Base-by-base conservation (phyloP, 2,329 filamentous ascomycete species). In the Exophiala dermatitidis region DNA sequence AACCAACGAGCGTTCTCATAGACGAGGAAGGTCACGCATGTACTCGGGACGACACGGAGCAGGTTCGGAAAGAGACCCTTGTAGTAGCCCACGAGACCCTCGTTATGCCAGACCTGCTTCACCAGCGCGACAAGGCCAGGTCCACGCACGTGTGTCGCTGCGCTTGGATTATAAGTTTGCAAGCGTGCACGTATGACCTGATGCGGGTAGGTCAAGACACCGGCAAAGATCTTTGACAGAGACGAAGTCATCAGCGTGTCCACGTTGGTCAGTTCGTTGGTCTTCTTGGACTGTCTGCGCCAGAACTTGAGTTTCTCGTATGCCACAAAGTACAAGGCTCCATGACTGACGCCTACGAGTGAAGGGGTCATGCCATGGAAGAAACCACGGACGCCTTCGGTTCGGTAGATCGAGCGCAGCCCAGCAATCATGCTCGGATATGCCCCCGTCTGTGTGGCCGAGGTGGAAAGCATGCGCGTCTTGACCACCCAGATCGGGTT, bases 401-500 rank as follows among this genome's bases (percentile, higher is more conserved):
- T 77, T 12, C 70, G 71, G 64, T 84, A 79, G 19, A 98, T 81
- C 42, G 82, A 78, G 36, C 69, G 69, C 1, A 84, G 79, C 30
- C 93, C 93, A 46, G 83, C 78, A 60, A 77, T 72, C 75, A 96
- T 88, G 60, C 81, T 85, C 10, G 81, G 78, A 70, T 98, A 98
- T 1, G 91, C 93, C 9, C 89, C 89, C 1, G 78, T 80, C 4
- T 82, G 78, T 50, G 80, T 76, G 46, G 81, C 80, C 61, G 93
- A 88, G 3, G 88, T 90, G 31, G 90, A 89, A 28, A 97, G 77
- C 90, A 98, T 97, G 59, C 93, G 86, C 5, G 91, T 97, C 75
- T 97, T 97, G 68, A 98, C 83, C 2, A 98, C 93, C 93, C 93
- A 98, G 63, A 98, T 84, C 2, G 93, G 93, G 68, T 97, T 97